These are phyloP conservation scores for Acanthamoeba comandoni DNA, from an alignment of 208 protist genomes.

Conservation along the genomic window DNA sequence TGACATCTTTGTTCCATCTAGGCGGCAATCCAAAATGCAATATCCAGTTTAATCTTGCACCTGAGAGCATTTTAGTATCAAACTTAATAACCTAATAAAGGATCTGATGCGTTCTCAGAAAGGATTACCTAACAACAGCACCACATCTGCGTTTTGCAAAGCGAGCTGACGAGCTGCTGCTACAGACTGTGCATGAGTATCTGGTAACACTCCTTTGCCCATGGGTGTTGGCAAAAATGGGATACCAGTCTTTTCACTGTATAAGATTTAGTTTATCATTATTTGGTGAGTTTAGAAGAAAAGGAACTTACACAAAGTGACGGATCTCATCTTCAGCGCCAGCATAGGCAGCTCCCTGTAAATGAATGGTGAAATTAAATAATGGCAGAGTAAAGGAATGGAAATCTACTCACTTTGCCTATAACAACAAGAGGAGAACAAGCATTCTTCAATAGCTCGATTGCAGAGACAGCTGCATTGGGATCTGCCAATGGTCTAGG, in stretches of 20 bases:
- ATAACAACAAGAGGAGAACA: slow-evolving; percentile 58
- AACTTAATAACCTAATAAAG: no score
- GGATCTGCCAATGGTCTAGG: slow-evolving; percentile 52
- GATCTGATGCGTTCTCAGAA: no score
- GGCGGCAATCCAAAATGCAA: slow-evolving; percentile 80
- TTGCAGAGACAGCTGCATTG: slow-evolving; percentile 15
- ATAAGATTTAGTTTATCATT: not conserved
- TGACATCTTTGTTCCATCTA: slow-evolving; percentile 69
- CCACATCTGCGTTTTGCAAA: slow-evolving; percentile 69
- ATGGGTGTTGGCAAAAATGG: slow-evolving; percentile 80
- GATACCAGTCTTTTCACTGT: slow-evolving; percentile 73
- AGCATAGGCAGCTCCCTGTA: slow-evolving; percentile 74
- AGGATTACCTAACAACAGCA: slow-evolving; percentile 76
- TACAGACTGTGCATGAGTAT: slow-evolving; percentile 76
- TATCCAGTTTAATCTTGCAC: slow-evolving; percentile 74
- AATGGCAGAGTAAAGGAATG: not conserved
- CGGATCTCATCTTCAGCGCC: slow-evolving; percentile 38
- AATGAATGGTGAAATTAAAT: not conserved
- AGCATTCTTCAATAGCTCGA: slow-evolving; percentile 41
- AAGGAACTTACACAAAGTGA: slow-evolving; percentile 51
- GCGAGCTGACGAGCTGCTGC: slow-evolving; percentile 70
- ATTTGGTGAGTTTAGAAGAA: not conserved
- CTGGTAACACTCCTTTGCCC: slow-evolving; percentile 79
- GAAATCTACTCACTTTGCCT: slow-evolving; percentile 25
- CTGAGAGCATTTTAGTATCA: no score